These are phyloP conservation scores for Albatrellus ellisii DNA, from an alignment of 768 basidiomycete genomes.

Conservation along the genomic window DNA sequence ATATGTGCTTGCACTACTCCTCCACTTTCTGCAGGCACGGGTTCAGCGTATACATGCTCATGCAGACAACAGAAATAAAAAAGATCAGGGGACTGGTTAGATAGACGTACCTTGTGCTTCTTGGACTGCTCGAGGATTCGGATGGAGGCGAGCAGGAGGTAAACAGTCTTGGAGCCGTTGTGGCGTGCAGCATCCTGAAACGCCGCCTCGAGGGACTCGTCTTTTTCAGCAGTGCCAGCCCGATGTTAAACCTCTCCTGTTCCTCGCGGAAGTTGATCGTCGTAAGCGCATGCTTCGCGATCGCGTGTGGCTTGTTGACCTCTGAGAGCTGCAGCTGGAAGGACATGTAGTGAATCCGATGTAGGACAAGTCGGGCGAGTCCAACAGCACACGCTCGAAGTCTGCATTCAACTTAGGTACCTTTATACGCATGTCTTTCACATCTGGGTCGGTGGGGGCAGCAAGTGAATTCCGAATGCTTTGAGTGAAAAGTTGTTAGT, in stretches of 20 bases:
- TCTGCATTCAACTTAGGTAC: constrained; percentile 88
- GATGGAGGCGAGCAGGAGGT: constrained; percentile 70
- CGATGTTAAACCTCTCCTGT: constrained; percentile 88
- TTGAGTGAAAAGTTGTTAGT: too few relatives aligned
- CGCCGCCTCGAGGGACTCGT: constrained; percentile 58
- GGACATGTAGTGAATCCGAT: constrained; percentile 98
- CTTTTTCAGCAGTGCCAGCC: constrained; percentile 94
- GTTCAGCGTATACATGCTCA: not conserved
- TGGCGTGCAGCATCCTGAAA: constrained; percentile 86
- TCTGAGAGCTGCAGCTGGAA: constrained; percentile 96
- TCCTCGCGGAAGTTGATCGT: constrained; percentile 95
- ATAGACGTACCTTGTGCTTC: constrained; percentile 53
- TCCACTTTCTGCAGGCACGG: constrained; percentile 60
- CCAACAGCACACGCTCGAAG: constrained; percentile 85
- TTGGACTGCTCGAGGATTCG: constrained; percentile 79
- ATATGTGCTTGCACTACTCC: constrained; percentile 75
- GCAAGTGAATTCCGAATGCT: too few relatives aligned
- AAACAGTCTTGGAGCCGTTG: constrained; percentile 87
- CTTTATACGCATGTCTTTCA: constrained; percentile 75
- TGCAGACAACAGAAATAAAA: not conserved
- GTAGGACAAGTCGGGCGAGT: constrained; percentile 93
- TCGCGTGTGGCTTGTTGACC: constrained; percentile 84
- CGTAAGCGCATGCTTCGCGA: constrained; percentile 70
- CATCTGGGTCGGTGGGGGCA: too few relatives aligned
- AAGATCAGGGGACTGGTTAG: too few relatives aligned